phyloP scores from a whole-genome alignment of 345 rosid genomes.

The Microthlaspi erraticum region DNA sequence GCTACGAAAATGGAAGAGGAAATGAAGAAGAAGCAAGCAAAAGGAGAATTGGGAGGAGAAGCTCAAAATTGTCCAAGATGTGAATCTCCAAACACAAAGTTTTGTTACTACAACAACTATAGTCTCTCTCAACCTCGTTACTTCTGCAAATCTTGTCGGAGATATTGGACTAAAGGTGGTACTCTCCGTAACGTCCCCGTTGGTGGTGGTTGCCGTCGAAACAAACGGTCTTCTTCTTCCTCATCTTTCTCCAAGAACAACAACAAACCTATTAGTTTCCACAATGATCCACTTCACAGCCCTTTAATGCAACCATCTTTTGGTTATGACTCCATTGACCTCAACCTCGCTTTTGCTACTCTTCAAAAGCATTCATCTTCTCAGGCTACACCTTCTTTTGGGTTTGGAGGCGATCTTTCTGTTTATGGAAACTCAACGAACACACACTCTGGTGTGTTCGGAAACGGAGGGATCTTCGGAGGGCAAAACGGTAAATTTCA shows the following conservation, averaged over 20 bases:
- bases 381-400: conserved; percentile 44
- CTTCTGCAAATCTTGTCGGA: conserved; percentile 84
- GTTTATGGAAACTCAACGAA: conserved; percentile 49
- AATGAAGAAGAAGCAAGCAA: conserved; percentile 65
- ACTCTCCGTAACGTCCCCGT: conserved; percentile 80
- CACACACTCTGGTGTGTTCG: conserved; percentile 40
- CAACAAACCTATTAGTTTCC: conserved; percentile 50
- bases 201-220: conserved; percentile 87
- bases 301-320: conserved; percentile 50
- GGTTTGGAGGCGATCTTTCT: conserved; percentile 60
- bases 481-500: conserved; percentile 49
- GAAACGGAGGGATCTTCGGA: conserved; percentile 53
- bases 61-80: conserved; percentile 77
- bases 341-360: conserved; percentile 75
- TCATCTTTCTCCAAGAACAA: conserved; percentile 47
- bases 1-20: conserved; percentile 44
- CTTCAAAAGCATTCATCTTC: conserved; percentile 60
- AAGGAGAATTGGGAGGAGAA: conserved; percentile 56
- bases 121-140: conserved; percentile 83
- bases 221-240: conserved; percentile 62
- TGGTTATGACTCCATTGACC: conserved; percentile 68
- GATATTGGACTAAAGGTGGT: conserved; percentile 94
- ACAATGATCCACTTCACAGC: conserved; percentile 41
- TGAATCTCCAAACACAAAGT: conserved; percentile 82
- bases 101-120: conserved; percentile 93